Evolutionary conservation across 257 asterid species (phyloP).

Genomic region (Nicotiana noctiflora): DNA sequence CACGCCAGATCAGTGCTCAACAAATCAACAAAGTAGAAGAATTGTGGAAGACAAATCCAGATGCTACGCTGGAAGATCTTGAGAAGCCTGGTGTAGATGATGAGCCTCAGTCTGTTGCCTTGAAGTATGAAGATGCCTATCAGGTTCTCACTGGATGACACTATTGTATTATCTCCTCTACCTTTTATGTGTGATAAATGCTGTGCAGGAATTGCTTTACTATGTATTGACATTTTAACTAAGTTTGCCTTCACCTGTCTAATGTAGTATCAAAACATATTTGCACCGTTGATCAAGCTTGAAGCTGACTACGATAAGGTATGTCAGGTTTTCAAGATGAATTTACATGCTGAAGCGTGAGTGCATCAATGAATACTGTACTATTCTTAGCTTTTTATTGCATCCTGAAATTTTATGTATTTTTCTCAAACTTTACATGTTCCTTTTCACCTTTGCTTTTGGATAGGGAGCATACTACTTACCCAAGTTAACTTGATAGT

Average conservation of each 20-base stretch:
- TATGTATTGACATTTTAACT: neutral
- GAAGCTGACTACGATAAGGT: conserved; percentile 99
- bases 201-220: neutral
- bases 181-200: neutral
- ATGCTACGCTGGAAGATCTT: conserved; percentile 96
- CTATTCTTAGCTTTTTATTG: neutral
- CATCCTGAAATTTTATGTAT: neutral
- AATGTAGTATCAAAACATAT: conserved; percentile 93
- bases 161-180: neutral
- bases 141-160: conserved; percentile 46
- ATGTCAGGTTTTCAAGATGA: conserved; percentile 6
- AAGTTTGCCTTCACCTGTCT: neutral
- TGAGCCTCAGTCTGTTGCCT: conserved; percentile 89
- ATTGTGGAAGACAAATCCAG: conserved; percentile 98
- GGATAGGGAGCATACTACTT: neutral
- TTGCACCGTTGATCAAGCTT: conserved; percentile 96
- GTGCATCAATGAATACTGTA: neutral
- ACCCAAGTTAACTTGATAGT: neutral
- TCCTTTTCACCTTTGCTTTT: neutral
- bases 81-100: conserved; percentile 99
- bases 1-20: conserved; percentile 97
- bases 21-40: conserved; percentile 98
- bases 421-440: neutral
- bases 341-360: neutral
- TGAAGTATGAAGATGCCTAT: conserved; percentile 98